These are phyloP conservation scores for Argentina anserina DNA, from an alignment of 306 rosid species.

Conservation along the genomic window DNA sequence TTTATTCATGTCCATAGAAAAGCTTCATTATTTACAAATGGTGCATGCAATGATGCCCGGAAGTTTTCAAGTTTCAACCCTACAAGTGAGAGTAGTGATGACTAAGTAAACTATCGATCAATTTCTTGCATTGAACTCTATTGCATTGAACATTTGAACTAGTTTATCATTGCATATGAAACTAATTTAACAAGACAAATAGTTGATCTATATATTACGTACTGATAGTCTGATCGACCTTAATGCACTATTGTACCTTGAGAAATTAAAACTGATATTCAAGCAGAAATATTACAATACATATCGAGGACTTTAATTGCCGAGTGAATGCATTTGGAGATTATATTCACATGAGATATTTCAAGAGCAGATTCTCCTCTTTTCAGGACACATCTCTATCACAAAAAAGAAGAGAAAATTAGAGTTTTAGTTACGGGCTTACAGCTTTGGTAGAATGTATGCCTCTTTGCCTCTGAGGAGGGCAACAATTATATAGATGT, in stretches of 20 bases:
- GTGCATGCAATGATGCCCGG: constrained; percentile 27
- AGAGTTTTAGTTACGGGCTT: constrained; percentile 27
- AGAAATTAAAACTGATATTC: too few species aligned
- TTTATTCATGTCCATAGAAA: constrained; percentile 11
- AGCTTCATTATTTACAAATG: constrained; percentile 27
- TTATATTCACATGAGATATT: constrained; percentile 22
- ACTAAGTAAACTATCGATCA: neutral
- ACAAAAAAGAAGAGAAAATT: neutral
- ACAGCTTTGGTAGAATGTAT: constrained; percentile 40
- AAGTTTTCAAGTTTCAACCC: constrained; percentile 38
- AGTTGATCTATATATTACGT: too few species aligned
- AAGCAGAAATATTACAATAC: too few species aligned
- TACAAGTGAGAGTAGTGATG: constrained; percentile 36
- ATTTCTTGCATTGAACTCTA: too few species aligned
- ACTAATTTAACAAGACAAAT: neutral
- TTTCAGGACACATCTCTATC: constrained; percentile 20
- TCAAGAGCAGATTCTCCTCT: constrained; percentile 37
- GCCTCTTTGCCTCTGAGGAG: constrained; percentile 42
- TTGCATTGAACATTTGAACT: too few species aligned
- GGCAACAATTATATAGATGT: neutral
- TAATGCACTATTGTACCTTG: too few species aligned
- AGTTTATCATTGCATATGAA: neutral
- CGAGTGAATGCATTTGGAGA: neutral
- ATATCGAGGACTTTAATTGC: too few species aligned
- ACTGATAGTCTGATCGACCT: too few species aligned